These are phyloP conservation scores for Saccharomyces kudriavzevii DNA, from an alignment of 805 yeast species.

Conservation along the genomic window DNA sequence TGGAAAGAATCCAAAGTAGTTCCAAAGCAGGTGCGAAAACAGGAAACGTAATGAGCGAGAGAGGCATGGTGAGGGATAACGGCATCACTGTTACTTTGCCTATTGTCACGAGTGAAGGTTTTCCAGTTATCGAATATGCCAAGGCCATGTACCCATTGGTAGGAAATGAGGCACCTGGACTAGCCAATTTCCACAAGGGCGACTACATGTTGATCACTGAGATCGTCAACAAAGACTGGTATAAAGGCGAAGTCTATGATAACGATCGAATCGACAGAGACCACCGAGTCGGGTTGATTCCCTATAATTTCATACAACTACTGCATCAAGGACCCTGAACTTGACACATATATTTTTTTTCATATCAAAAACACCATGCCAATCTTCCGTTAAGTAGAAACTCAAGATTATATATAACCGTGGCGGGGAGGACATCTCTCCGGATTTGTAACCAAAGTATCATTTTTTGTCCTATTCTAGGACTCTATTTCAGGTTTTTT, in stretches of 20 bases:
- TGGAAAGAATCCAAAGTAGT: conserved; percentile 24
- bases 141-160: conserved; percentile 26
- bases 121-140: conserved; percentile 24
- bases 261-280: conserved; percentile 15
- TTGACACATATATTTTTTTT: not conserved
- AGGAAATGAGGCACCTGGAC: conserved; percentile 24
- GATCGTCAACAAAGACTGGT: conserved; percentile 28
- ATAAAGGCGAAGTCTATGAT: conserved; percentile 28
- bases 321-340: not conserved
- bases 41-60: conserved; percentile 6
- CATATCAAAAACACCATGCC: not conserved
- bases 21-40: conserved; percentile 11
- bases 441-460: not conserved
- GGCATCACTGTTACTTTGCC: conserved; percentile 30
- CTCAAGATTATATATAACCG: not conserved
- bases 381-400: not conserved
- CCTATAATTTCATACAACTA: conserved; percentile 20
- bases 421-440: not conserved
- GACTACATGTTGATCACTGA: conserved; percentile 28
- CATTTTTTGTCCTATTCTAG: not conserved
- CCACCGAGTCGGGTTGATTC: conserved; percentile 21
- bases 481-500: no score
- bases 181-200: conserved; percentile 25
- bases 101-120: conserved; percentile 19
- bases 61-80: conserved; percentile 23